Base-by-base conservation (phyloP, 2,329 filamentous ascomycete genomes). In the Aspergillus sp. region DNA sequence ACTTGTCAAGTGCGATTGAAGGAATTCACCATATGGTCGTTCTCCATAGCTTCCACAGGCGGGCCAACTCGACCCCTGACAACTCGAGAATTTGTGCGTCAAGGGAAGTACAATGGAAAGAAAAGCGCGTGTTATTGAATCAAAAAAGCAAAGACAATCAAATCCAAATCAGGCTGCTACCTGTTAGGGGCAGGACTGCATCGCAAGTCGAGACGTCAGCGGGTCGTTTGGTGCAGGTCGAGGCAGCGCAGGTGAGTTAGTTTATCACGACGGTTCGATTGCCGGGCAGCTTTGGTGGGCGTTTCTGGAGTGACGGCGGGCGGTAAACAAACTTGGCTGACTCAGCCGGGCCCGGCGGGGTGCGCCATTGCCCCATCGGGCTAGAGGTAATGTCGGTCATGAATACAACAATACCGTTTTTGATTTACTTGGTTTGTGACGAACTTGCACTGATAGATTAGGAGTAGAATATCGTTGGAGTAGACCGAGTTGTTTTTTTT, bases 271-370 rank as follows among this genome's bases (percentile, higher is more conserved):
- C 17, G 19, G 41, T 23, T 45, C n/a, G 41, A 21, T 23, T 19
- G 41, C 19, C 41, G 41, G 41, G 12, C 39, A 12, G 47, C 45
- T 49, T 49, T 49, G 45, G 45, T 62, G 25, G 57, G 59, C 57
- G 72, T 74, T 73, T 69, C 70, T 68, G 66, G 59, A 74, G 72
- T 64, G 69, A 74, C 71, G 59, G 58, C 51, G 55, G 63, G 61
- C 61, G 59, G 69, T 76, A 75, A 76, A 75, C 69, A 76, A 74
- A 70, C 58, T 3, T 0, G 0, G 69, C 56, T 75, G 70, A 75
- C 63, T 75, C 67, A 75, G 63, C 65, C 3, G 19, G 25, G 9
- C 17, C 49, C 15, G 17, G 48, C 58, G 66, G 64, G 64, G 60
- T 8, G 28, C 48, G 21, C 61, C 63, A 66, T 48, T 17, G 65